Conservation (phyloP, 306 rosid species). For the Dryas drummondii region DNA sequence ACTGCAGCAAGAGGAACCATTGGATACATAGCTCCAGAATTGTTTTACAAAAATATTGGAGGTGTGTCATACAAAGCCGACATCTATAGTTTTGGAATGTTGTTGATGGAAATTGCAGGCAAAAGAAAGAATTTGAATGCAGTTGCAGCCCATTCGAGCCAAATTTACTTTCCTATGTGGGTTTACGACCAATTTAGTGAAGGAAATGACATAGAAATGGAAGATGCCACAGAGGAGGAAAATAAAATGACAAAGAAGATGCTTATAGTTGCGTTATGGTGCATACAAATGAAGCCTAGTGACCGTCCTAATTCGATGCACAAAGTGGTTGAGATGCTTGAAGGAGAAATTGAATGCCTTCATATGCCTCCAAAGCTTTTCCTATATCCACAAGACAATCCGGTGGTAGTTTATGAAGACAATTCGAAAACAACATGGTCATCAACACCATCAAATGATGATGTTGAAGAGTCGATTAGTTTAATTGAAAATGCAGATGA, state of each 20-base stretch:
- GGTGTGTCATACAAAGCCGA: neutral
- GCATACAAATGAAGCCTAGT: conserved; percentile 7
- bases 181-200: neutral
- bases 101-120: neutral
- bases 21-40: neutral
- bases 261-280: neutral
- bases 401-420: no score
- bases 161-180: conserved; percentile 2
- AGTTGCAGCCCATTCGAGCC: neutral
- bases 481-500: neutral
- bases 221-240: neutral
- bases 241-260: neutral
- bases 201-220: neutral
- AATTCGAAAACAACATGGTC: neutral
- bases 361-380: conserved; percentile 3
- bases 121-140: conserved; percentile 8
- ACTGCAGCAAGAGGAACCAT: neutral
- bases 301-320: neutral
- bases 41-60: conserved; percentile 2
- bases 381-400: neutral
- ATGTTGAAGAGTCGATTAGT: neutral
- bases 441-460: neutral
- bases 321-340: neutral
- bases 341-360: neutral
- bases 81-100: neutral